Conservation (phyloP, 202 grass and related monocot species). For the Schoenoplectus triqueter region DNA sequence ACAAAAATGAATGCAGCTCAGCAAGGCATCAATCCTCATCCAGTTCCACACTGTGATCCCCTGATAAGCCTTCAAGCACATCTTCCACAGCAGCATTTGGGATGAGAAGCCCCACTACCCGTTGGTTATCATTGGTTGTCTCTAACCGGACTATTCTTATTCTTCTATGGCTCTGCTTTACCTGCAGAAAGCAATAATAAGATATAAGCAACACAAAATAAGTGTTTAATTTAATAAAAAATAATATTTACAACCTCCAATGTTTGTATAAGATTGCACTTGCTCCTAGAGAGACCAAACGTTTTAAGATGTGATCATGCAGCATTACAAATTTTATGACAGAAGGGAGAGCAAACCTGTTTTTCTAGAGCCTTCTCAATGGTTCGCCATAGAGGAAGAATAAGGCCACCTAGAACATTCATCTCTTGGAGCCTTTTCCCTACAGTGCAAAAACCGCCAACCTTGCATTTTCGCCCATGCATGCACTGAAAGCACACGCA, state of each 20-base stretch:
- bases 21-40: conserved; percentile 17
- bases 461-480: conserved; percentile 98
- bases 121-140: conserved; percentile 65
- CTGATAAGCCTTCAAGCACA: conserved; percentile 80
- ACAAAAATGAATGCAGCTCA: conserved; percentile 20
- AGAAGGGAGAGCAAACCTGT: conserved; percentile 55
- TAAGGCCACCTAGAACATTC: conserved; percentile 92
- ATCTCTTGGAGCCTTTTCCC: conserved; percentile 93
- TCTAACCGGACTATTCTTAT: conserved; percentile 83
- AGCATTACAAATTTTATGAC: conserved; percentile 29
- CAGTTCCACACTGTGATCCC: conserved; percentile 30
- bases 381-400: conserved; percentile 92
- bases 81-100: conserved; percentile 91
- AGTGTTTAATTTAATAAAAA: conserved; percentile 30
- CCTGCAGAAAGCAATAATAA: conserved; percentile 49
- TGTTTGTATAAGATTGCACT: neutral
- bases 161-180: conserved; percentile 72
- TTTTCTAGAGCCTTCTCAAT: conserved; percentile 93
- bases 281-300: neutral
- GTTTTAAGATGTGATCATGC: conserved; percentile 10
- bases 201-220: conserved; percentile 36
- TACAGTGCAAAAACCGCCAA: conserved; percentile 89
- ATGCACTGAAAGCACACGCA: conserved; percentile 82
- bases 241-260: neutral
- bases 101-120: conserved; percentile 79